These are phyloP conservation scores for Phytophthora idaei DNA, from an alignment of 352 stramenopile species.

Conservation along the genomic window DNA sequence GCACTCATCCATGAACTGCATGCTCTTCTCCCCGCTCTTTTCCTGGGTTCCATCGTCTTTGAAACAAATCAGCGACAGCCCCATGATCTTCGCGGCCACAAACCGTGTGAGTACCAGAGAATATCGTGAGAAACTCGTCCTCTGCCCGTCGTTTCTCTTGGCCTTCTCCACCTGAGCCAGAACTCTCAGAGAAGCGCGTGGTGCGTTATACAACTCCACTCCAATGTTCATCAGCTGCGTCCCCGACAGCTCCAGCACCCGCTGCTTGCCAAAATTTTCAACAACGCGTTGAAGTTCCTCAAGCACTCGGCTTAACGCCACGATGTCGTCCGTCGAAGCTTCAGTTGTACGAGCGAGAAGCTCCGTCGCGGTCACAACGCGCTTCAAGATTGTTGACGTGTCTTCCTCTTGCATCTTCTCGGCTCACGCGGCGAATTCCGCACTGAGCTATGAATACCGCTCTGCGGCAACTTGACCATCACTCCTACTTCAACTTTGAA, in stretches of 20 bases:
- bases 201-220: conserved; percentile 74
- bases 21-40: conserved; percentile 12
- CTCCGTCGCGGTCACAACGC: conserved; percentile 27
- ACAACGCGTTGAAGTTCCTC: conserved; percentile 43
- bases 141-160: not conserved
- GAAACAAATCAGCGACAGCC: conserved; percentile 46
- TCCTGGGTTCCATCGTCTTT: conserved; percentile 21
- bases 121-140: conserved; percentile 28
- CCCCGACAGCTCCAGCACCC: conserved; percentile 37
- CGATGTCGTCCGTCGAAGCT: conserved; percentile 10
- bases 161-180: conserved; percentile 32
- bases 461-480: conserved; percentile 25
- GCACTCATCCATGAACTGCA: conserved; percentile 61
- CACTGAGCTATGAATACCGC: conserved; percentile 9
- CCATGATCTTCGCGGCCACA: conserved; percentile 71
- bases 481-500: conserved; percentile 35
- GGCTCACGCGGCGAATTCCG: conserved; percentile 15
- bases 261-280: conserved; percentile 21
- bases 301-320: conserved; percentile 17
- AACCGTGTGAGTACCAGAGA: conserved; percentile 52
- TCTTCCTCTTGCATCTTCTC: conserved; percentile 22
- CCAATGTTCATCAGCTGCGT: conserved; percentile 61
- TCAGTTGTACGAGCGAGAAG: conserved; percentile 18
- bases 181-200: conserved; percentile 45
- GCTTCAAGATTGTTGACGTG: conserved; percentile 17